phyloP scores from a whole-genome alignment of 495 filamentous ascomycete genomes.

The Aspergillus cavernicola region DNA sequence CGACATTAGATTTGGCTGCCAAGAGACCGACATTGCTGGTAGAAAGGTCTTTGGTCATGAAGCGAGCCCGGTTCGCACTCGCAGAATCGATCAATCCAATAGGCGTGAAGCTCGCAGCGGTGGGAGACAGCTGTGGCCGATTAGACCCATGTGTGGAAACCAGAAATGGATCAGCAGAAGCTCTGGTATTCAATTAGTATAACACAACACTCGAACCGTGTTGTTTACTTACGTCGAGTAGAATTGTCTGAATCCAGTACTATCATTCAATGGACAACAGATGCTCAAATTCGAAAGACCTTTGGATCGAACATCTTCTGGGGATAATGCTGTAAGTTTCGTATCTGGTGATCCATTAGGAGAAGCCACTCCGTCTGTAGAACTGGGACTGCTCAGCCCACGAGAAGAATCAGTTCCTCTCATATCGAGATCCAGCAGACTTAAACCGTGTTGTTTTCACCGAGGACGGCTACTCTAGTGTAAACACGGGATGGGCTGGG shows the following conservation, averaged over 20 bases:
- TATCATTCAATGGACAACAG: slow-evolving; percentile 12
- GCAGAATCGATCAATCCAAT: slow-evolving; percentile 15
- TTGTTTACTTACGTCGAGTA: slow-evolving; percentile 21
- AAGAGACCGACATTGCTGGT: slow-evolving; percentile 15
- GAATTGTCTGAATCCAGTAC: slow-evolving; percentile 15
- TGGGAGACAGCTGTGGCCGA: slow-evolving; percentile 26
- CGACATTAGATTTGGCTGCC: slow-evolving; percentile 9
- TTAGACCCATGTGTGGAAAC: slow-evolving; percentile 16
- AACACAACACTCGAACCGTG: background rate
- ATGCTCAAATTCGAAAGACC: slow-evolving; percentile 15
- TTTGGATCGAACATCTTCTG: slow-evolving; percentile 44
- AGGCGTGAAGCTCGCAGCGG: slow-evolving; percentile 36
- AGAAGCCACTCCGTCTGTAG: slow-evolving; percentile 52
- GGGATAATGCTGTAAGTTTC: slow-evolving; percentile 59
- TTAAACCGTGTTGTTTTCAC: background rate
- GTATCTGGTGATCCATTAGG: slow-evolving; percentile 61
- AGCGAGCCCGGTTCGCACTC: slow-evolving; percentile 4
- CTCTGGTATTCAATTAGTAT: slow-evolving; percentile 16
- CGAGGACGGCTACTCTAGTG: background rate
- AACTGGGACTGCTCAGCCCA: slow-evolving; percentile 50
- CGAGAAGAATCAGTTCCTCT: slow-evolving; percentile 24
- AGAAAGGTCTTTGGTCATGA: slow-evolving; percentile 9
- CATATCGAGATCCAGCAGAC: slow-evolving; percentile 13
- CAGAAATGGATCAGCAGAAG: slow-evolving; percentile 28
- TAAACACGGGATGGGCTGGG: background rate